These are phyloP conservation scores for Diplodia intermedia DNA, from an alignment of 2,329 filamentous ascomycete species.

Conservation along the genomic window DNA sequence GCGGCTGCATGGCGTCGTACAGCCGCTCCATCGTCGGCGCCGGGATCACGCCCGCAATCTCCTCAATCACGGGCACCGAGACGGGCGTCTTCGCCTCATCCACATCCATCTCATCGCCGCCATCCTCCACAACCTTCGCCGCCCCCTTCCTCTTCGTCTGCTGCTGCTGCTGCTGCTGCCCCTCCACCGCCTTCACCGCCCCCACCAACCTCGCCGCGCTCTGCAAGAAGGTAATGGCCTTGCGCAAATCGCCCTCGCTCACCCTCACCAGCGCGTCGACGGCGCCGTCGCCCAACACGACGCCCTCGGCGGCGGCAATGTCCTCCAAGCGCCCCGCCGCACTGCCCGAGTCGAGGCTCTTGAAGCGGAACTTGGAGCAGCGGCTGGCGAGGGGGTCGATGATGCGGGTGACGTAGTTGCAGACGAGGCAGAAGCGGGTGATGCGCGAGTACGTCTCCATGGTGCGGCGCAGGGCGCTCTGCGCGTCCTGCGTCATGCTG, in stretches of 20 bases:
- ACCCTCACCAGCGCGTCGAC: constrained; percentile 84
- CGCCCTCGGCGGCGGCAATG: constrained; percentile 81
- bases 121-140: constrained; percentile 51
- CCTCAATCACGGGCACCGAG: constrained; percentile 82
- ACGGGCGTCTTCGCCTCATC: constrained; percentile 56
- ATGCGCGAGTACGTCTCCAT: constrained; percentile 99
- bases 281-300: constrained; percentile 78
- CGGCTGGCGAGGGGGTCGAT: constrained; percentile 93
- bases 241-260: constrained; percentile 91
- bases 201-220: constrained; percentile 90
- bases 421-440: constrained; percentile 95
- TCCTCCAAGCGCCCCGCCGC: constrained; percentile 78
- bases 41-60: constrained; percentile 95
- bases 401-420: constrained; percentile 98
- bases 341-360: constrained; percentile 87
- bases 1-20: constrained; percentile 71
- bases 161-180: constrained; percentile 41
- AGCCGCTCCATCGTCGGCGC: constrained; percentile 73
- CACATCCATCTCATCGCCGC: constrained; percentile 59
- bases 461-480: constrained; percentile 87
- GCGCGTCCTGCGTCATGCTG: constrained; percentile 98
- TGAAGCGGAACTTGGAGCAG: constrained; percentile 98
- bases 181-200: constrained; percentile 53
- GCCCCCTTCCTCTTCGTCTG: constrained; percentile 51
- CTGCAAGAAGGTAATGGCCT: constrained; percentile 95